phyloP scores from a whole-genome alignment of 768 basidiomycete species.

The Naematelia encephala region DNA sequence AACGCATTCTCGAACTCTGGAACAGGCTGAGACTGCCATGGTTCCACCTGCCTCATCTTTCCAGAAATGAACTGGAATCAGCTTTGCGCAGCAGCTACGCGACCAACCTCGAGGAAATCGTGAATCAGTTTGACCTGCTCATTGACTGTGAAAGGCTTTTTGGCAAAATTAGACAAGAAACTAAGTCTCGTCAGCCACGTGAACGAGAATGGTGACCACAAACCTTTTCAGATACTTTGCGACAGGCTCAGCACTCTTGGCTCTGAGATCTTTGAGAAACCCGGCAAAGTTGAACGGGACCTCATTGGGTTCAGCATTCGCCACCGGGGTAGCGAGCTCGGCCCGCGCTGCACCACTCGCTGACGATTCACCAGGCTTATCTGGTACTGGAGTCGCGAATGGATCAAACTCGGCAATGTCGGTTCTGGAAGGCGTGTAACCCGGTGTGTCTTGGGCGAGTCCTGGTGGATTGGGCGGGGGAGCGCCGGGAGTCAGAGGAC shows the following conservation, averaged over 20 bases:
- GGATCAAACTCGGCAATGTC: constrained; percentile 7
- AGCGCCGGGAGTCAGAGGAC: not conserved
- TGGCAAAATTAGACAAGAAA: constrained; percentile 88
- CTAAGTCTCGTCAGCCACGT: constrained; percentile 53
- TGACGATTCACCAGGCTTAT: not conserved
- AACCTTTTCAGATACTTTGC: constrained; percentile 94
- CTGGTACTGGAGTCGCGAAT: constrained; percentile 1
- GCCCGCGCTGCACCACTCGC: not conserved
- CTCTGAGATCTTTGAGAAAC: constrained; percentile 93
- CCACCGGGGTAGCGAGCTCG: not conserved
- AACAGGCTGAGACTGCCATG: constrained; percentile 73
- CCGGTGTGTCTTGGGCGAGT: not conserved
- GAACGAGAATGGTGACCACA: constrained; percentile 47
- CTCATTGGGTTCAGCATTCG: constrained; percentile 12
- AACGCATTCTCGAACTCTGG: constrained; percentile 91
- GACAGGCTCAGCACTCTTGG: constrained; percentile 80
- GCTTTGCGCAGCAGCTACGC: not conserved
- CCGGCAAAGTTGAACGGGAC: constrained; percentile 80
- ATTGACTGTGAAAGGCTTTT: constrained; percentile 81
- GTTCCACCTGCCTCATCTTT: constrained; percentile 63
- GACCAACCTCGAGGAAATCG: constrained; percentile 78
- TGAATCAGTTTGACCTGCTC: constrained; percentile 95
- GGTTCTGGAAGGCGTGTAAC: constrained; percentile 4
- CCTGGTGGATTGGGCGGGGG: not conserved
- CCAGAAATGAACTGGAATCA: constrained; percentile 73